phyloP scores from a whole-genome alignment of 495 filamentous ascomycete genomes.

The Pseudevernia furfuracea region DNA sequence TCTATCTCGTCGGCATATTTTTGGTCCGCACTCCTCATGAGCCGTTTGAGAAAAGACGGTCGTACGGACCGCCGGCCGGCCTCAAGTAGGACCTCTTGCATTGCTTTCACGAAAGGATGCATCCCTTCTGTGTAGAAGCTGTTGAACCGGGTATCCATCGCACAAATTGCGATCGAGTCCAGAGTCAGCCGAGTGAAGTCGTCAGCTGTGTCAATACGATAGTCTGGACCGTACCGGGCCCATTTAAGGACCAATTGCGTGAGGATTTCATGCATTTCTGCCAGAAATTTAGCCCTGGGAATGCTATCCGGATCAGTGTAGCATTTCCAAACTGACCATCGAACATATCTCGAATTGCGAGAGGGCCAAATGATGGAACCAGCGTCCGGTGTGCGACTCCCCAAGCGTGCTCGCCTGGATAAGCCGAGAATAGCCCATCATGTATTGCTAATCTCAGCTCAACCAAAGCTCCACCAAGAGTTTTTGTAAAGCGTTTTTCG shows the following conservation, averaged over 20 bases:
- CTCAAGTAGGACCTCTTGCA: constrained; percentile 52
- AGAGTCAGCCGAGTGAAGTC: constrained; percentile 70
- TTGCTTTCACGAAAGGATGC: constrained; percentile 61
- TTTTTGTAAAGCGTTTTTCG: constrained; percentile 59
- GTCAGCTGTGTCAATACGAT: constrained; percentile 53
- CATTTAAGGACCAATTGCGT: constrained; percentile 67
- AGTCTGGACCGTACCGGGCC: constrained; percentile 53
- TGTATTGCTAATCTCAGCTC: constrained; percentile 52
- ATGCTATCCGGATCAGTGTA: not conserved
- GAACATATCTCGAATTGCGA: constrained; percentile 63
- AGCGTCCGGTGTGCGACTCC: constrained; percentile 62
- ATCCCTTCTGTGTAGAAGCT: constrained; percentile 59
- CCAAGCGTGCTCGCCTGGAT: constrained; percentile 57
- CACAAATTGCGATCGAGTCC: constrained; percentile 63
- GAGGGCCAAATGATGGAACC: constrained; percentile 61
- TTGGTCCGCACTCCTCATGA: constrained; percentile 34
- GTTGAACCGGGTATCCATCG: constrained; percentile 72
- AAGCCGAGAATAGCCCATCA: constrained; percentile 65
- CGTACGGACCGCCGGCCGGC: constrained; percentile 44
- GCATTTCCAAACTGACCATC: constrained; percentile 28
- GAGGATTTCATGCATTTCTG: constrained; percentile 61
- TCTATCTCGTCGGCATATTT: constrained; percentile 54
- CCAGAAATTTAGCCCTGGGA: not conserved
- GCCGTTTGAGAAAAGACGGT: constrained; percentile 46
- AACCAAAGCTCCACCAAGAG: constrained; percentile 37